phyloP scores from a whole-genome alignment of 371 early-diverging fungal species.

The Haplosporangium sp. region DNA sequence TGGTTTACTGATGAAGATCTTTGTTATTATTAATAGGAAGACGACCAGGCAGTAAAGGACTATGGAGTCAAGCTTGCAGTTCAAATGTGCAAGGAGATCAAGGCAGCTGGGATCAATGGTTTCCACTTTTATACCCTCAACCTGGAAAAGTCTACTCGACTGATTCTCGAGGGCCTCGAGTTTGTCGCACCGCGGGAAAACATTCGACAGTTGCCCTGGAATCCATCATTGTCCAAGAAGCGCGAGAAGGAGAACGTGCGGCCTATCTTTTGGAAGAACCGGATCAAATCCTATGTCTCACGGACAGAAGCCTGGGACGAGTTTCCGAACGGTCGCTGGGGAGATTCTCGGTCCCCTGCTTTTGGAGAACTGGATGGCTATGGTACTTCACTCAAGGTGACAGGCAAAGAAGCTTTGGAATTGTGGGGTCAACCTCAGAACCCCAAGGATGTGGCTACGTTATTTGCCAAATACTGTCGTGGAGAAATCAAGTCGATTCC shows the following conservation, averaged over 20 bases:
- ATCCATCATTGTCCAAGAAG: slow-evolving; percentile 75
- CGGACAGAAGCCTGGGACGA: slow-evolving; percentile 98
- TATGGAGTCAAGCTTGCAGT: slow-evolving; percentile 83
- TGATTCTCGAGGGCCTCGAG: slow-evolving; percentile 80
- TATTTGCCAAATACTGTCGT: slow-evolving; percentile 88
- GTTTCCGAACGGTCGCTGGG: slow-evolving; percentile 99
- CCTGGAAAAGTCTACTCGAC: slow-evolving; percentile 80
- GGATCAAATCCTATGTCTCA: slow-evolving; percentile 89
- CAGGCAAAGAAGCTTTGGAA: slow-evolving; percentile 67
- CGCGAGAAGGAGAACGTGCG: slow-evolving; percentile 94
- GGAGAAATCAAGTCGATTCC: slow-evolving; percentile 86
- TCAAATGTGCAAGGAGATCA: slow-evolving; percentile 78
- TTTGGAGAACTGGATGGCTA: slow-evolving; percentile 96
- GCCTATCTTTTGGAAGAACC: slow-evolving; percentile 98
- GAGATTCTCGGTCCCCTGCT: slow-evolving; percentile 93
- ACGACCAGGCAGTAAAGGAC: slow-evolving; percentile 90
- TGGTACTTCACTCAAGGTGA: slow-evolving; percentile 83
- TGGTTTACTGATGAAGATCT: background rate
- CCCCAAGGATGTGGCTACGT: slow-evolving; percentile 70
- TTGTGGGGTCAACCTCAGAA: slow-evolving; percentile 86
- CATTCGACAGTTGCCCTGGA: slow-evolving; percentile 94
- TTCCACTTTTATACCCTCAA: slow-evolving; percentile 89
- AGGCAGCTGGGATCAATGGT: slow-evolving; percentile 68
- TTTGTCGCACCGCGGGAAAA: slow-evolving; percentile 82
- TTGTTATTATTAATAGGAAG: slow-evolving; percentile 61